These are phyloP conservation scores for Trypanosoma mega DNA, from an alignment of 208 protist species.

Conservation along the genomic window DNA sequence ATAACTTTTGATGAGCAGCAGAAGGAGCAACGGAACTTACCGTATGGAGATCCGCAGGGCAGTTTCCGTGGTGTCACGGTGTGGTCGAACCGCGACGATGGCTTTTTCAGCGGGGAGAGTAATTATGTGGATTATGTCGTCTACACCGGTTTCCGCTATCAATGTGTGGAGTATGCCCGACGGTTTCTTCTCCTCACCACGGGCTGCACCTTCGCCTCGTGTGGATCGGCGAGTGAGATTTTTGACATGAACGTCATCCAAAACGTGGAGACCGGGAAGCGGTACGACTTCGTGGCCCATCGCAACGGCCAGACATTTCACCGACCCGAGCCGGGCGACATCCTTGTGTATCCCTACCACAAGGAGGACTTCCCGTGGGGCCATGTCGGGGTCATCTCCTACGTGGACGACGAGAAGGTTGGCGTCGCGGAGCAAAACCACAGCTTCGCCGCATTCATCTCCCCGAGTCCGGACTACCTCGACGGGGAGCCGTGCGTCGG, in stretches of 20 bases:
- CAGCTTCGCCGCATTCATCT: conserved; percentile 50
- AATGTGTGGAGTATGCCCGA: conserved; percentile 81
- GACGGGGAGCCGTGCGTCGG: conserved; percentile 63
- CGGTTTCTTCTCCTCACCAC: conserved; percentile 73
- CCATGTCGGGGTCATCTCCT: conserved; percentile 73
- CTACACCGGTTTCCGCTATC: conserved; percentile 78
- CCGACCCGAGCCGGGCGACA: conserved; percentile 53
- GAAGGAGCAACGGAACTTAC: conserved; percentile 13
- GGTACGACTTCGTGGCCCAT: conserved; percentile 43
- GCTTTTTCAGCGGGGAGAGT: conserved; percentile 82
- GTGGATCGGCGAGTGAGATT: conserved; percentile 63
- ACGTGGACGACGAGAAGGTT: conserved; percentile 58
- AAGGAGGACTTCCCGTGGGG: conserved; percentile 51
- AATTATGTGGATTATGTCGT: conserved; percentile 67
- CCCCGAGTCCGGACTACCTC: conserved; percentile 45
- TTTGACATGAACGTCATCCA: conserved; percentile 62
- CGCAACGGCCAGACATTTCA: conserved; percentile 43
- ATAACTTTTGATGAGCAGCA: background rate
- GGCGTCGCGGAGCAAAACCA: conserved; percentile 83
- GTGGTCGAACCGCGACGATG: conserved; percentile 72
- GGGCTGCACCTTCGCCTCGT: conserved; percentile 70
- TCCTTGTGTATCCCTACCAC: conserved; percentile 73
- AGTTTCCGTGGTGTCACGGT: conserved; percentile 67
- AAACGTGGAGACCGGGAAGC: conserved; percentile 56
- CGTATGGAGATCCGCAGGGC: conserved; percentile 66